Evolutionary conservation across 768 basidiomycete species (phyloP).

Genomic region (Hypholoma sublateritium): DNA sequence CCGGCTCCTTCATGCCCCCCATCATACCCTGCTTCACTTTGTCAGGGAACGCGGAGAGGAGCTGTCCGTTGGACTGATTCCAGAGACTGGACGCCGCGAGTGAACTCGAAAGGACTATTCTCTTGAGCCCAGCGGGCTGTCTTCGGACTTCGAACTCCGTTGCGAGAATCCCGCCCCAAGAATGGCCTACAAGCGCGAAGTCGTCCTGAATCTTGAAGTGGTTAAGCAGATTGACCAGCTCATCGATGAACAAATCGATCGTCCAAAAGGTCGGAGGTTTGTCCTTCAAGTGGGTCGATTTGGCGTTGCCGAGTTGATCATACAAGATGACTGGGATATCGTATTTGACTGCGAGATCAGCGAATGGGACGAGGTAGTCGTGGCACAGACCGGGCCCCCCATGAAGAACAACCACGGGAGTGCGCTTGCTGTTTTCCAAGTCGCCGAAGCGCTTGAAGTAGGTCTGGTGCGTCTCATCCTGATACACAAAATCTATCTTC

Average conservation of each 20-base stretch:
- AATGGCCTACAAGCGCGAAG: slow-evolving; percentile 36
- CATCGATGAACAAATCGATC: slow-evolving; percentile 48
- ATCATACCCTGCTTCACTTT: too few species aligned
- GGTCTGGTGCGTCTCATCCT: too few species aligned
- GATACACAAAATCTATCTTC: too few species aligned
- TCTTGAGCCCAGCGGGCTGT: slow-evolving; percentile 37
- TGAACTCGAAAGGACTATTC: slow-evolving; percentile 18
- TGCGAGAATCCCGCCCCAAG: slow-evolving; percentile 56
- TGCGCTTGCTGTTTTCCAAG: too few species aligned
- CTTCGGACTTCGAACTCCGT: slow-evolving; percentile 35
- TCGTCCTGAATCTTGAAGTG: slow-evolving; percentile 30
- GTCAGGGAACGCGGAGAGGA: too few species aligned
- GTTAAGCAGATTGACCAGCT: slow-evolving; percentile 45
- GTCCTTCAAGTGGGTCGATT: slow-evolving; percentile 51
- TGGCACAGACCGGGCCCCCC: too few species aligned
- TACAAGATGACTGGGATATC: slow-evolving; percentile 49
- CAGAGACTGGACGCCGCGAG: too few species aligned
- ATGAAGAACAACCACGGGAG: too few species aligned
- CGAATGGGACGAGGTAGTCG: too few species aligned
- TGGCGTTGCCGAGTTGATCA: slow-evolving; percentile 54
- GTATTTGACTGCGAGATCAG: too few species aligned
- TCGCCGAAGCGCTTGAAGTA: too few species aligned
- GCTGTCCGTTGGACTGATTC: too few species aligned
- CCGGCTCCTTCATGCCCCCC: slow-evolving; percentile 15
- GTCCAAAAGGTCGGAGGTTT: slow-evolving; percentile 47